These are phyloP conservation scores for Akanthomyces muscarius DNA, from an alignment of 2,329 filamentous ascomycete genomes.

Conservation along the genomic window DNA sequence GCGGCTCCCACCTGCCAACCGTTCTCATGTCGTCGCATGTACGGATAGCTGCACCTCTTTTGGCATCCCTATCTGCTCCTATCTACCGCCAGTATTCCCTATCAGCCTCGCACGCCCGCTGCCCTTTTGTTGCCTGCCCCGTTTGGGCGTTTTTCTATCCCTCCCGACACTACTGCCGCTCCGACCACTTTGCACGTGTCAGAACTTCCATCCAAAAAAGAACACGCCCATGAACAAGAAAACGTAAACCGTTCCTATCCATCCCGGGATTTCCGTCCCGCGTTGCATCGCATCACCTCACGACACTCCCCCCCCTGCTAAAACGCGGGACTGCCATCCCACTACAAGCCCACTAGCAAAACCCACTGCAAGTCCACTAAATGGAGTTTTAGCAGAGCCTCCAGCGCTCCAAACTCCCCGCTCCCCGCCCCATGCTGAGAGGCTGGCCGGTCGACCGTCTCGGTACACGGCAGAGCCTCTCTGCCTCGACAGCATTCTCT, in stretches of 20 bases:
- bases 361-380: slow-evolving; percentile 3
- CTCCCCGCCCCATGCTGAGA: neutral
- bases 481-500: neutral
- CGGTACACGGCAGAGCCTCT: slow-evolving; percentile 11
- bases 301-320: neutral
- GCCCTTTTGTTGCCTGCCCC: neutral
- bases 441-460: neutral
- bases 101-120: neutral
- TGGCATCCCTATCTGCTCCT: slow-evolving; percentile 10
- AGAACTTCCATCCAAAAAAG: neutral
- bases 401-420: neutral
- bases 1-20: neutral
- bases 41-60: neutral
- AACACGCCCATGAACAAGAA: neutral
- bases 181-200: slow-evolving; percentile 12
- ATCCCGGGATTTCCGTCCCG: slow-evolving; percentile 4
- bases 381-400: neutral
- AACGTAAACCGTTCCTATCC: slow-evolving; percentile 1
- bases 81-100: neutral
- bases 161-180: neutral
- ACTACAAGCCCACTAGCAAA: neutral
- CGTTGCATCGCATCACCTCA: slow-evolving; percentile 9
- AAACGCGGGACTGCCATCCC: slow-evolving; percentile 1
- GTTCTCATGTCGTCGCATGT: neutral
- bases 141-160: neutral